These are phyloP conservation scores for Fusarium sp. DNA, from an alignment of 2,329 filamentous ascomycete species.

Conservation along the genomic window DNA sequence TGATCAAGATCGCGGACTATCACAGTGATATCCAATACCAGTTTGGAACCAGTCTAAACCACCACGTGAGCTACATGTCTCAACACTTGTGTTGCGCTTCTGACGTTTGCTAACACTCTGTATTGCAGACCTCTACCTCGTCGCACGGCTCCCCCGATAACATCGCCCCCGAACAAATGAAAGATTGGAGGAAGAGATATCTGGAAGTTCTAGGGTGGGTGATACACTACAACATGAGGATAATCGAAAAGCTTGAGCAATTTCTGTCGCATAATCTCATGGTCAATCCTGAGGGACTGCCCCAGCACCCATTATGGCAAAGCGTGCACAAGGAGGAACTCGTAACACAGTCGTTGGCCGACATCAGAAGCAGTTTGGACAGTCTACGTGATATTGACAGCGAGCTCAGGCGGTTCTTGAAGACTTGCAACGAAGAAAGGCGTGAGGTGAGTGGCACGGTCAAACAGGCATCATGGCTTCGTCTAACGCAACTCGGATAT, in stretches of 20 bases:
- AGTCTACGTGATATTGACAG: neutral
- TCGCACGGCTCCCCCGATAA: neutral
- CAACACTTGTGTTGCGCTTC: neutral
- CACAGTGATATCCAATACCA: conserved; percentile 2
- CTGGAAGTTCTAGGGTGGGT: neutral
- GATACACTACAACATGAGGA: neutral
- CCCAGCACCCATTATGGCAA: neutral
- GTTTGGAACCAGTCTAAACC: conserved; percentile 4
- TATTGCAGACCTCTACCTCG: neutral
- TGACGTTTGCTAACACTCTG: neutral
- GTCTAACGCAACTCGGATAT: too few relatives aligned
- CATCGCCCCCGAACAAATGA: neutral
- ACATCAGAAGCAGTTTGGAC: neutral
- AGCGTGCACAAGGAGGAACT: neutral
- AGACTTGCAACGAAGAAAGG: neutral
- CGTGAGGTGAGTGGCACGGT: neutral
- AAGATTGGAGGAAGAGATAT: conserved; percentile 6
- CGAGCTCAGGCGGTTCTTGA: neutral
- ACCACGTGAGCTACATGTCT: conserved; percentile 4
- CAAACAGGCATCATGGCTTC: neutral
- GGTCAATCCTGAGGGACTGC: neutral
- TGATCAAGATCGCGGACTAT: neutral
- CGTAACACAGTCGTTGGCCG: neutral
- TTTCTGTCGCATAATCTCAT: neutral
- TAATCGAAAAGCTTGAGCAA: neutral